These are phyloP conservation scores for Achaetomium macrosporum DNA, from an alignment of 2,329 filamentous ascomycete genomes.

Conservation along the genomic window DNA sequence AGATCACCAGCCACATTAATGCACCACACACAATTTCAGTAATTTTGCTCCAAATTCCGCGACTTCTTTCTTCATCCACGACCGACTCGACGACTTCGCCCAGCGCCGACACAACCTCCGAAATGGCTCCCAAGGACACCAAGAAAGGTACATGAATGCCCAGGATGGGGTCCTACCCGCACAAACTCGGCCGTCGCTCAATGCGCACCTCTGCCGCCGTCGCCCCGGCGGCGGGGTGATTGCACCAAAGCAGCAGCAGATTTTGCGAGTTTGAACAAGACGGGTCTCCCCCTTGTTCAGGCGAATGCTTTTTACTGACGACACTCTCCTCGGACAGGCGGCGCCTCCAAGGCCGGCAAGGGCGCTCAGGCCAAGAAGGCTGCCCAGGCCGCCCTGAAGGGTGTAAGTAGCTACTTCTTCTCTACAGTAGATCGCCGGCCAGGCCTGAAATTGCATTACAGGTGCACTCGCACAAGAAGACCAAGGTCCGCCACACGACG, in stretches of 20 bases:
- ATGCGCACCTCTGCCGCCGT: slow-evolving; percentile 24
- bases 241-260: slow-evolving; percentile 65
- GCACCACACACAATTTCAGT: slow-evolving; percentile 24
- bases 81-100: slow-evolving; percentile 25
- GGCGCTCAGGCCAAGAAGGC: slow-evolving; percentile 80
- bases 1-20: slow-evolving; percentile 14
- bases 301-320: slow-evolving; percentile 64
- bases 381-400: slow-evolving; percentile 93
- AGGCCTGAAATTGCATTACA: slow-evolving; percentile 28
- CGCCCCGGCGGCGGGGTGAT: slow-evolving; percentile 29
- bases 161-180: slow-evolving; percentile 21
- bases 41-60: slow-evolving; percentile 13
- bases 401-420: slow-evolving; percentile 59
- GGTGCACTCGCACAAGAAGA: slow-evolving; percentile 68
- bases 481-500: slow-evolving; percentile 86
- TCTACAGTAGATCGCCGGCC: not conserved
- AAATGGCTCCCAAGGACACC: slow-evolving; percentile 36
- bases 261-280: slow-evolving; percentile 61
- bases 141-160: slow-evolving; percentile 36
- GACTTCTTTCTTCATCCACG: slow-evolving; percentile 19
- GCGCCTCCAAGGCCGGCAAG: slow-evolving; percentile 49
- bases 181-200: slow-evolving; percentile 25
- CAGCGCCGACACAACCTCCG: slow-evolving; percentile 25
- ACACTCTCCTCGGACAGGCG: slow-evolving; percentile 47
- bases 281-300: slow-evolving; percentile 33